These are phyloP conservation scores for Ceratocystis huliohia DNA, from an alignment of 2,329 filamentous ascomycete species.

Conservation along the genomic window DNA sequence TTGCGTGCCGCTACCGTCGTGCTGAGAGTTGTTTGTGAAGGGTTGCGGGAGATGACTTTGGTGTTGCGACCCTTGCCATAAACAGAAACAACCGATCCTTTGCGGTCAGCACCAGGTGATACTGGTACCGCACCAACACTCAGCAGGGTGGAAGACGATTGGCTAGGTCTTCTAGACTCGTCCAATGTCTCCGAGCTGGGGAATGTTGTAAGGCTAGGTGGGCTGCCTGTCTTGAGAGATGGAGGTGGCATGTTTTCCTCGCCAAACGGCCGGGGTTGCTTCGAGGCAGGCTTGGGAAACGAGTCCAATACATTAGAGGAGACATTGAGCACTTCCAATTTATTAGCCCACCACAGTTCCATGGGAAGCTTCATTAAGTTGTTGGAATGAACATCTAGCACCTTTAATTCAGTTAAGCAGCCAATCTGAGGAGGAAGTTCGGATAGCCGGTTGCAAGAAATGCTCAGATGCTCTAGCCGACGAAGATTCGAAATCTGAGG, in stretches of 20 bases:
- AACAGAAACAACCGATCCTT: constrained; percentile 72
- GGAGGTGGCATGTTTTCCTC: constrained; percentile 31
- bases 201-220: constrained; percentile 40
- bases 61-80: constrained; percentile 73
- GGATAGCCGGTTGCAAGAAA: constrained; percentile 79
- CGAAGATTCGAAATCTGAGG: constrained; percentile 71
- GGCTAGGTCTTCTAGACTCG: constrained; percentile 59
- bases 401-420: constrained; percentile 68
- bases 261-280: constrained; percentile 48
- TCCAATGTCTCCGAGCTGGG: constrained; percentile 66
- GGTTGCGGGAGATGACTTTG: constrained; percentile 60
- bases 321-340: constrained; percentile 81
- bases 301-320: constrained; percentile 86
- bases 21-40: constrained; percentile 34
- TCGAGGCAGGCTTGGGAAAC: constrained; percentile 76
- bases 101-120: constrained; percentile 48
- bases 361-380: constrained; percentile 79
- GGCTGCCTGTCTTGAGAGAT: constrained; percentile 30
- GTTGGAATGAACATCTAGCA: constrained; percentile 83
- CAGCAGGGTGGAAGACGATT: constrained; percentile 63
- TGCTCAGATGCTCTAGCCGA: constrained; percentile 80
- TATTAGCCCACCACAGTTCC: constrained; percentile 92
- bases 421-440: constrained; percentile 80
- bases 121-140: constrained; percentile 65
- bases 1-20: constrained; percentile 53